Conservation (phyloP, 306 rosid species). For the Cucumis melo region DNA sequence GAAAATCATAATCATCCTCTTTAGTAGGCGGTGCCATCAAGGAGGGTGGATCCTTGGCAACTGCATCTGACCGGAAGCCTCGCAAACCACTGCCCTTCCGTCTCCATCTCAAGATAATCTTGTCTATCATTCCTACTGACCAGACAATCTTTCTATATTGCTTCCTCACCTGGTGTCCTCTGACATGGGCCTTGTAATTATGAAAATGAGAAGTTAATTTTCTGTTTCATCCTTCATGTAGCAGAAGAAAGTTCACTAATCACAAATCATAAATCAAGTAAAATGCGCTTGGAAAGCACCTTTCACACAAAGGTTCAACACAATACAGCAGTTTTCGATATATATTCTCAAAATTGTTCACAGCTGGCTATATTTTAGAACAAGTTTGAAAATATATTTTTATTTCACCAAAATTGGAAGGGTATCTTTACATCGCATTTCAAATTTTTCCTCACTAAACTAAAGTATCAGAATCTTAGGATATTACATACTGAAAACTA, state of each 20-base stretch:
- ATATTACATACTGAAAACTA: not conserved
- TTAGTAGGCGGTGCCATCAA: slow-evolving; percentile 17
- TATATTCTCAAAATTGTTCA: not conserved
- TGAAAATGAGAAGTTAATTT: slow-evolving; percentile 24
- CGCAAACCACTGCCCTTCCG: slow-evolving; percentile 82
- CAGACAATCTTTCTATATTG: slow-evolving; percentile 54
- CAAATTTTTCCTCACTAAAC: not conserved
- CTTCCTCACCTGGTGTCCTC: slow-evolving; percentile 93
- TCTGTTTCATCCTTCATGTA: not conserved
- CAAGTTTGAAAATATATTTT: not conserved
- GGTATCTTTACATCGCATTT: not conserved
- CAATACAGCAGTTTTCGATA: too few relatives aligned
- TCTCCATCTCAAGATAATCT: slow-evolving; percentile 84
- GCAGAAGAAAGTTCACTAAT: not conserved
- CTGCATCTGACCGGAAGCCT: slow-evolving; percentile 55
- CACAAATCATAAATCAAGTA: not conserved
- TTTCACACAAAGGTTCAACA: not conserved
- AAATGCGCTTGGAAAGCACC: not conserved
- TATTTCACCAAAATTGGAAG: not conserved
- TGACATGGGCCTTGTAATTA: slow-evolving; percentile 66
- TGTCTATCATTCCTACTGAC: slow-evolving; percentile 85
- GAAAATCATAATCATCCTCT: slow-evolving; percentile 75
- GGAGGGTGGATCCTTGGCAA: slow-evolving; percentile 25
- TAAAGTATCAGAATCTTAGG: not conserved
- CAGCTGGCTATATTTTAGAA: not conserved